phyloP scores from a whole-genome alignment of 768 basidiomycete genomes.

The Kwoniella mangroviensis region DNA sequence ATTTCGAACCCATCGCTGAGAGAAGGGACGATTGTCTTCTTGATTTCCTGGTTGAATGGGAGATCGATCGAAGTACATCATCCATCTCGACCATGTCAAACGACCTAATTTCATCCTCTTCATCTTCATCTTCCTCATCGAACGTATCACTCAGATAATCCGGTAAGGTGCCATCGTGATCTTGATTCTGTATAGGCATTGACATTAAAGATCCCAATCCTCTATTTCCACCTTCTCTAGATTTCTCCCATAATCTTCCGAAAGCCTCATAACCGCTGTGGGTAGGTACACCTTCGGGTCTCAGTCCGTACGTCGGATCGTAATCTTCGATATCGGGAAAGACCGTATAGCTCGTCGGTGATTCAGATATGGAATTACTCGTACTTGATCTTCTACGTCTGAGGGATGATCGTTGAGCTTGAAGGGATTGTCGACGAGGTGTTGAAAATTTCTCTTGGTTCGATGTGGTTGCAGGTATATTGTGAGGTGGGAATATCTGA shows the following conservation, averaged over 20 bases:
- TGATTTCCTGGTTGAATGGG: conserved; percentile 2
- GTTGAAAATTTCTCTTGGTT: conserved; percentile 30
- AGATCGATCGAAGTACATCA: conserved; percentile 28
- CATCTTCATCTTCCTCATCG: conserved; percentile 30
- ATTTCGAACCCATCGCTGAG: conserved; percentile 19
- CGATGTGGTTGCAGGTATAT: conserved; percentile 4
- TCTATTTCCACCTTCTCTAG: conserved; percentile 49
- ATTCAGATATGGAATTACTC: conserved; percentile 41
- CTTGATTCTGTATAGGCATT: conserved; percentile 50
- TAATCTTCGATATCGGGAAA: conserved; percentile 80
- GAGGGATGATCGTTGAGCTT: conserved; percentile 15
- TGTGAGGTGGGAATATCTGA: conserved; percentile 53
- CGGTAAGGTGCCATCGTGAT: conserved; percentile 56
- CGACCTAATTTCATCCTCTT: conserved; percentile 29
- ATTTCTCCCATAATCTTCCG: conserved; percentile 66
- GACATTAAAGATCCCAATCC: conserved; percentile 60
- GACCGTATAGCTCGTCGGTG: conserved; percentile 58
- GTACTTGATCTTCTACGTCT: conserved; percentile 11
- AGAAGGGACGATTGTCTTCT: conserved; percentile 22
- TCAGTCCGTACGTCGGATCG: conserved; percentile 94
- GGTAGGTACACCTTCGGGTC: conserved; percentile 84
- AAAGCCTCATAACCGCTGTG: conserved; percentile 83
- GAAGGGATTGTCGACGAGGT: conserved; percentile 35
- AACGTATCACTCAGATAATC: conserved; percentile 25
- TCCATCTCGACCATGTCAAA: conserved; percentile 54